Evolutionary conservation across 148 eudicot genomes (phyloP), one percentile per base, ranked within the genome.

Genomic region (Silene uniflora): DNA sequence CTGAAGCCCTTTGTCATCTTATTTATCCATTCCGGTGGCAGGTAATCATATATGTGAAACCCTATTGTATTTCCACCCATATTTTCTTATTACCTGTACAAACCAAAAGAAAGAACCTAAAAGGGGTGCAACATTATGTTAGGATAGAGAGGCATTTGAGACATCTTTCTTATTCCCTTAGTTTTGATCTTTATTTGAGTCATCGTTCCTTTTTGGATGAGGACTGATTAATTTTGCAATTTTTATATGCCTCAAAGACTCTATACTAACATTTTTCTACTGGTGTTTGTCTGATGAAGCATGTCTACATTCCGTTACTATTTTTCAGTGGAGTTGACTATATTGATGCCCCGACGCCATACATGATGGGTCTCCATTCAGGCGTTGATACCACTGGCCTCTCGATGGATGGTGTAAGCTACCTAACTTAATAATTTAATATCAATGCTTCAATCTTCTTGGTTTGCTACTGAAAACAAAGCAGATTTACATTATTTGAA

Each of bases 261-360:
- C 7, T 67, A 64, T 75, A 60, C 82, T 73, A 77, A 74, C 32
- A 73, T 87, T 91, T 87, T 78, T 87, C 84, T 70, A 74, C 66
- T 76, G 73, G 52, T 60, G 81, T 88, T 83, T 75, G 81, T 87
- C 75, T 84, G 81, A 80, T 88, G 97, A 89, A 95, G 98, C 98
- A 95, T 84, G 98, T 95, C 87, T 95, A 92, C 96, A 95, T 95
- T 86, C 98, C 98, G 75, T 86, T 95, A 71, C 97, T 95, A 73
- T 95, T 95, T 88, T 95, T 95, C 97, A 95, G 98, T 82, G 97
- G 97, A 83, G 98, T 95, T 67, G 98, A 95, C 83, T 95, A 95
- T 75, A 95, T 95, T 85, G 98, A 95, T 92, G 98, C 98, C 80
- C 98, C 98, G 62, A 95, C 98, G 16, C 98, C 98, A 63, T 95